Percentiles rank a stretch among this genome's conserved stretches.
Evolutionary conservation across 306 rosid species (phyloP).

Genomic region (Trichosanthes cucumerina): DNA sequence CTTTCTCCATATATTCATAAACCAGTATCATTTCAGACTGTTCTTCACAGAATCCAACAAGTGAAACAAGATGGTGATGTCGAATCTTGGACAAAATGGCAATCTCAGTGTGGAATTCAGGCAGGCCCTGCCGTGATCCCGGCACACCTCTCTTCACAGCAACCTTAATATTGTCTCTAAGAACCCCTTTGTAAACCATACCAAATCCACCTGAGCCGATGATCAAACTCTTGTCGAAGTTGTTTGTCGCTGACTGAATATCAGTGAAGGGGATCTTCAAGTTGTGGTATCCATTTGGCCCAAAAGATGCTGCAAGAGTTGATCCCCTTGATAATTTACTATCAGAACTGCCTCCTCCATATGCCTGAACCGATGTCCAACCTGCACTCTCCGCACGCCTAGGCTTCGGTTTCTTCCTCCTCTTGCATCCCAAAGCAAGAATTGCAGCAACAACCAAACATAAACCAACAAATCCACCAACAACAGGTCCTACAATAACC

Average conservation of each 20-base stretch:
- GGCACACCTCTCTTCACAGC: constrained; percentile 97
- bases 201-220: constrained; percentile 98
- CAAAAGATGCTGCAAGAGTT: constrained; percentile 42
- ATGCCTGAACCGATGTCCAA: constrained; percentile 69
- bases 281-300: constrained; percentile 67
- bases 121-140: constrained; percentile 97
- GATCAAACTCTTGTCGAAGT: constrained; percentile 56
- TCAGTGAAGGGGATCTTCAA: constrained; percentile 78
- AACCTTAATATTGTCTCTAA: constrained; percentile 65
- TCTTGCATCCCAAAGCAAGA: constrained; percentile 43
- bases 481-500: constrained; percentile 48
- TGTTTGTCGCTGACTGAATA: constrained; percentile 60
- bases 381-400: constrained; percentile 54
- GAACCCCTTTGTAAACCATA: constrained; percentile 68
- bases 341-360: constrained; percentile 76
- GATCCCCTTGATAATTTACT: constrained; percentile 72
- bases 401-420: constrained; percentile 50
- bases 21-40: constrained; percentile 94
- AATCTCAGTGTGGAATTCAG: constrained; percentile 92
- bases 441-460: constrained; percentile 28
- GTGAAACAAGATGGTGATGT: constrained; percentile 86
- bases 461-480: constrained; percentile 49
- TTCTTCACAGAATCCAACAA: constrained; percentile 91
- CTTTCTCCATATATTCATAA: constrained; percentile 84
- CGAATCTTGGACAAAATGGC: constrained; percentile 77